Base-by-base conservation (phyloP, 106 monocot genomes). In the Narthecium ossifragum region DNA sequence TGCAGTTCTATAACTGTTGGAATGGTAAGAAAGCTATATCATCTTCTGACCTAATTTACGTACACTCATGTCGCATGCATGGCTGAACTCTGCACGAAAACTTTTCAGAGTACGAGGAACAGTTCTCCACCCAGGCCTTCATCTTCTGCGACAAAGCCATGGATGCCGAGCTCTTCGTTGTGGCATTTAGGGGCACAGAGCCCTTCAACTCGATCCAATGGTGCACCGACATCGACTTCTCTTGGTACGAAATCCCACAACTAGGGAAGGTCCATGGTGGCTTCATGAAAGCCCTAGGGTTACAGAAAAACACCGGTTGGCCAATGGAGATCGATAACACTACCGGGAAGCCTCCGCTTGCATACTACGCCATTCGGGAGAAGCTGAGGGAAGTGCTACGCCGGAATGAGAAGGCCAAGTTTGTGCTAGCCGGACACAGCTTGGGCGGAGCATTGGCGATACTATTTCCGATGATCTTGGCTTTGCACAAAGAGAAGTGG, bases 251-350 rank as follows among this genome's bases (percentile, higher is more conserved):
- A 23, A 69, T 85, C 69, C 75, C 75, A 2, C 25, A 57, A 0
- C 73, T 85, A 3, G 93, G 93, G 56, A 88, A 71, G 60, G 63
- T 93, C 55, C 93, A 93, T 53, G 73, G 75, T 14, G 93, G 93
- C n/a, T 93, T 93, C 85, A 73, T 88, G 70, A 84, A 85, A 55
- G 88, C 88, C 25, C 50, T 88, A 5, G 93, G 93, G 2, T 33
- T 85, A 26, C 88, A 85, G 51, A 68, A 59, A 41, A 40, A 41
- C 18, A 34, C 8, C 2, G 78, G 78, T 7, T 76, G 69, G 70
- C 92, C 84, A 3, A 56, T 31, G 37, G 61, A 75, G 51, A 32
- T 72, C 5, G 53, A 26, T 21, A 2, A 14, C 0, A 46, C 23
- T 6, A 26, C 10, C 2, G 46, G 40, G 0, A 24, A 29, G 2